A percentile compares a stretch with the other conserved stretches of the same genome.
Evolutionary conservation across 495 filamentous ascomycete genomes (phyloP).

Genomic region (Astrothelium macrocarpum): DNA sequence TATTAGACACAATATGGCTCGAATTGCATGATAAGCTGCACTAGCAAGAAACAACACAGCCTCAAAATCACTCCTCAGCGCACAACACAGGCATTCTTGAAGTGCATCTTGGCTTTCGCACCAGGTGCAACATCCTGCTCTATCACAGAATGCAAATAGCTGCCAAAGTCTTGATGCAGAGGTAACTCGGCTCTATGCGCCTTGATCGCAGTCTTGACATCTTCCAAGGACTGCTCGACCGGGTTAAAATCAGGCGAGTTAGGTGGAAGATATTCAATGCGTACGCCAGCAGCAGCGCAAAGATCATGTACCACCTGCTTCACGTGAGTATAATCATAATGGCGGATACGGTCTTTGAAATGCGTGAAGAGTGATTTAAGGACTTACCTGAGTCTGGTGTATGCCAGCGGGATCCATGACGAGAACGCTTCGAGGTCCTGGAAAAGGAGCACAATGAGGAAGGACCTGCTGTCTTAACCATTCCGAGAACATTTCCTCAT

Average conservation of each 20-base stretch:
- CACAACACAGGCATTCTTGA: constrained; percentile 4
- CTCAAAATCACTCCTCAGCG: neutral
- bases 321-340: too few relatives aligned
- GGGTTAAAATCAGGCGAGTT: constrained; percentile 11
- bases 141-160: neutral
- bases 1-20: too few relatives aligned
- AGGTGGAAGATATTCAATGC: constrained; percentile 8
- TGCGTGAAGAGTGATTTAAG: too few relatives aligned
- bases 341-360: too few relatives aligned
- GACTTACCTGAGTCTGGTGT: constrained; percentile 1
- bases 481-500: constrained; percentile 5
- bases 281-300: neutral
- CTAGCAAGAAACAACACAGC: neutral
- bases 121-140: constrained; percentile 1
- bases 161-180: constrained; percentile 3
- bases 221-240: constrained; percentile 2
- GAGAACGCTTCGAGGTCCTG: neutral
- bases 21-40: neutral
- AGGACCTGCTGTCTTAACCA: constrained; percentile 3
- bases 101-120: constrained; percentile 1
- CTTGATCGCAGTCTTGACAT: neutral
- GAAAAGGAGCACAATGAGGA: neutral
- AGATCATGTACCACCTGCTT: neutral
- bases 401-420: constrained; percentile 7
- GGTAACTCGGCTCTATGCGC: neutral